A percentile compares a stretch with the other conserved stretches of the same genome.
These are phyloP conservation scores for Daldinia bambusicola DNA, from an alignment of 495 filamentous ascomycete species.

Conservation along the genomic window DNA sequence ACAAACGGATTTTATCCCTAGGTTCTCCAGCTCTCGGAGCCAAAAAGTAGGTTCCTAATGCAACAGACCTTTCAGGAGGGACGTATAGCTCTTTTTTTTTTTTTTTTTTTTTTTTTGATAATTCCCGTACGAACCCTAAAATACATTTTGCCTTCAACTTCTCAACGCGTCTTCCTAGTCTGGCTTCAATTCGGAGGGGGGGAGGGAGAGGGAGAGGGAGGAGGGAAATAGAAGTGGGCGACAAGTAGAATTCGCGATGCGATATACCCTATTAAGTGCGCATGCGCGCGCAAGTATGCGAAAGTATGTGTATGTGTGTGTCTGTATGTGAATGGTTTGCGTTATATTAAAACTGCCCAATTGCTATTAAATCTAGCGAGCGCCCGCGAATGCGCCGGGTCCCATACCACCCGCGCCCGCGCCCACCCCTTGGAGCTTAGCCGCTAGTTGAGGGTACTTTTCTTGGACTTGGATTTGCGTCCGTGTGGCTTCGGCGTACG, in stretches of 20 bases:
- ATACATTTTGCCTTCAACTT: conserved; percentile 16
- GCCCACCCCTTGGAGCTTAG: conserved; percentile 78
- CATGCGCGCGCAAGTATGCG: no score
- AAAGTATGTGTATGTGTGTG: no score
- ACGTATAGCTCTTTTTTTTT: not conserved
- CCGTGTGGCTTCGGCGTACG: conserved; percentile 95
- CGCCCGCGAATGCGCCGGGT: conserved; percentile 38
- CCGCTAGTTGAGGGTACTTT: conserved; percentile 95
- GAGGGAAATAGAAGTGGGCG: no score
- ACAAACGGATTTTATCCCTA: conserved; percentile 3
- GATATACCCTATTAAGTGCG: not conserved
- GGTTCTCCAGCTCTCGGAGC: conserved; percentile 11
- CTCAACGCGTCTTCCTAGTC: conserved; percentile 14
- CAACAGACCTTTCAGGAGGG: conserved; percentile 15
- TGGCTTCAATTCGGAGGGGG: conserved; percentile 3
- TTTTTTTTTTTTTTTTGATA: no score
- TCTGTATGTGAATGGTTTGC: not conserved
- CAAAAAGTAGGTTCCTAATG: not conserved
- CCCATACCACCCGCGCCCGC: conserved; percentile 48
- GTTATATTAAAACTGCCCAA: conserved; percentile 7
- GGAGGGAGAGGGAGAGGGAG: no score
- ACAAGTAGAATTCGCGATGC: conserved; percentile 27
- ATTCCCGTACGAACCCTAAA: conserved; percentile 26
- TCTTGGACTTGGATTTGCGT: conserved; percentile 98
- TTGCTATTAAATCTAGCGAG: conserved; percentile 28